Evolutionary conservation across 331 rosid genomes (phyloP).

Genomic region (Rhamnella rubrinervis): DNA sequence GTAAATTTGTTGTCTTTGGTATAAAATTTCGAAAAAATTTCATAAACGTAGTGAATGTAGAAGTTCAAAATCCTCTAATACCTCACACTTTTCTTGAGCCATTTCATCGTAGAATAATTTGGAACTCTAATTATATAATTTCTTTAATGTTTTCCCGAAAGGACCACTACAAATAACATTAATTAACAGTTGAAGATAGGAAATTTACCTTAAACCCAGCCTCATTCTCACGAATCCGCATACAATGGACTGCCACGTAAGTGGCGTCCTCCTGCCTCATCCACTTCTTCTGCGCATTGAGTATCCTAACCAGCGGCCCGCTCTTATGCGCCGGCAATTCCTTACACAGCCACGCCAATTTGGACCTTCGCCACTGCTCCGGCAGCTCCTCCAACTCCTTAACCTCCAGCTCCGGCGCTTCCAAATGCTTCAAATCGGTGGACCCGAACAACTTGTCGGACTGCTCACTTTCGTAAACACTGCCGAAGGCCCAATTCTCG

Average conservation of each 20-base stretch:
- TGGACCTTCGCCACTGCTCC: constrained; percentile 89
- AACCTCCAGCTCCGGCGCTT: constrained; percentile 55
- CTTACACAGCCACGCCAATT: constrained; percentile 92
- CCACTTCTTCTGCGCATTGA: constrained; percentile 88
- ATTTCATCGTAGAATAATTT: no score
- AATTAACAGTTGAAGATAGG: no score
- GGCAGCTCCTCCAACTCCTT: constrained; percentile 69
- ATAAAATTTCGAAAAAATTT: not conserved
- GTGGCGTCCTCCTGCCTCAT: constrained; percentile 62
- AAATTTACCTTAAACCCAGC: constrained; percentile 54
- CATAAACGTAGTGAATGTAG: not conserved
- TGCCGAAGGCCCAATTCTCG: constrained; percentile 22
- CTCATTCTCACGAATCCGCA: constrained; percentile 76
- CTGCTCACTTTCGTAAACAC: constrained; percentile 26
- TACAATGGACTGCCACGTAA: constrained; percentile 67
- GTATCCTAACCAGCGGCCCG: constrained; percentile 56
- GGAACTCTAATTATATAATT: no score
- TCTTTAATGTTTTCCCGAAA: no score
- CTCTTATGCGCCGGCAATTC: constrained; percentile 71
- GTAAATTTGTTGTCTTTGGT: not conserved
- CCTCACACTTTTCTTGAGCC: no score
- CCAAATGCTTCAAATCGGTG: constrained; percentile 45
- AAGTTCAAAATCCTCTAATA: no score
- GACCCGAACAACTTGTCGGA: constrained; percentile 36
- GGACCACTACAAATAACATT: no score